Percentiles rank a stretch among this genome's conserved stretches.
These are phyloP conservation scores for Fusarium dlaminii DNA, from an alignment of 2,329 filamentous ascomycete species.

Conservation along the genomic window DNA sequence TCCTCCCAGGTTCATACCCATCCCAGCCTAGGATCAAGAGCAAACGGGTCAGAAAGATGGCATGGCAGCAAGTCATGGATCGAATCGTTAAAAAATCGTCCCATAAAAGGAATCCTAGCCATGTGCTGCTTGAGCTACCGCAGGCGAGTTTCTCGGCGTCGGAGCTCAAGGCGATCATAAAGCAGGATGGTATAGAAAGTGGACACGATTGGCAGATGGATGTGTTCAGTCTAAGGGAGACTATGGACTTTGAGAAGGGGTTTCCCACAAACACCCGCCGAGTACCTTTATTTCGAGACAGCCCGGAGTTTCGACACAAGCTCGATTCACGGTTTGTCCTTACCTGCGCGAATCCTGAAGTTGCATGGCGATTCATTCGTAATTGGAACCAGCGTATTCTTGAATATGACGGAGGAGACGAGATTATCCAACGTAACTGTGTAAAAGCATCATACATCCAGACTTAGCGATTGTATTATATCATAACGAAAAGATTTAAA, in stretches of 20 bases:
- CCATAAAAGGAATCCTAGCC: constrained; percentile 39
- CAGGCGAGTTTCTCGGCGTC: constrained; percentile 44
- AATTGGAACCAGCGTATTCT: constrained; percentile 52
- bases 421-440: constrained; percentile 28
- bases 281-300: background rate
- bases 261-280: constrained; percentile 6
- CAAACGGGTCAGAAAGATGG: constrained; percentile 34
- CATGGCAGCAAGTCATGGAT: constrained; percentile 42
- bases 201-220: constrained; percentile 23
- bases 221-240: constrained; percentile 20
- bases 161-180: constrained; percentile 23
- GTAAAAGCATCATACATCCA: constrained; percentile 47
- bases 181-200: constrained; percentile 12
- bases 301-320: constrained; percentile 32
- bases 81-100: constrained; percentile 35
- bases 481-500: constrained; percentile 1
- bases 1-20: constrained; percentile 42
- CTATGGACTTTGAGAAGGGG: background rate
- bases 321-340: constrained; percentile 46
- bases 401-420: constrained; percentile 17
- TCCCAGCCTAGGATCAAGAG: constrained; percentile 14
- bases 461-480: constrained; percentile 42
- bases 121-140: constrained; percentile 45
- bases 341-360: constrained; percentile 43
- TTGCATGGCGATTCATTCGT: constrained; percentile 54